phyloP scores from a whole-genome alignment of 306 rosid genomes.

The Fragaria nilgerrensis region DNA sequence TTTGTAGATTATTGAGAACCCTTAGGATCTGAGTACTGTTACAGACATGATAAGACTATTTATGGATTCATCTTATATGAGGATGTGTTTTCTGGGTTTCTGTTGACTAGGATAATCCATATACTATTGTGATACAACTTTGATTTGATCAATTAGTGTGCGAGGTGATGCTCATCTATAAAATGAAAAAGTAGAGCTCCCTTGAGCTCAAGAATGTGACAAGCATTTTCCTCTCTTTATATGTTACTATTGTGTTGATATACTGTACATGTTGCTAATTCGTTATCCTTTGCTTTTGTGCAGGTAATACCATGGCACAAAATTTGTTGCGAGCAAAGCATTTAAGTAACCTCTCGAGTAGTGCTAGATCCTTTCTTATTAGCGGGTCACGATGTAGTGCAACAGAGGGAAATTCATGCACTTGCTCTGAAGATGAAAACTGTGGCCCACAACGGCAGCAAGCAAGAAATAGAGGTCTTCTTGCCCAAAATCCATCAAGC shows the following conservation, averaged over 20 bases:
- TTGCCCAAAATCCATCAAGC: constrained; percentile 50
- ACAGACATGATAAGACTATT: not conserved
- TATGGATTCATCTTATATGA: not conserved
- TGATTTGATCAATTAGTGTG: not conserved
- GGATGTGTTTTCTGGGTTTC: not conserved
- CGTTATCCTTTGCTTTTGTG: constrained; percentile 3
- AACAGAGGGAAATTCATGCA: constrained; percentile 74
- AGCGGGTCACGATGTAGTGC: constrained; percentile 67
- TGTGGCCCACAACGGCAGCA: constrained; percentile 57
- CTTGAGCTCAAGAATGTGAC: not conserved
- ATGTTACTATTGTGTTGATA: not conserved
- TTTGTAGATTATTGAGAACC: not conserved
- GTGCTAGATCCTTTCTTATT: constrained; percentile 75
- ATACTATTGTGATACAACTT: not conserved
- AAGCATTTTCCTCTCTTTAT: not conserved
- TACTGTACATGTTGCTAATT: not conserved
- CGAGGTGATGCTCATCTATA: not conserved
- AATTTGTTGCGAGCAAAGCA: constrained; percentile 84
- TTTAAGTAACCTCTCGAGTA: constrained; percentile 60
- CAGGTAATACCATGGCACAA: constrained; percentile 27
- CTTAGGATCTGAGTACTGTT: not conserved
- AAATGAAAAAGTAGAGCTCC: not conserved
- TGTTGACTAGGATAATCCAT: not conserved
- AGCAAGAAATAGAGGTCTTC: constrained; percentile 38
- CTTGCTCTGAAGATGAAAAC: constrained; percentile 76